Base-by-base conservation (phyloP, 2,329 filamentous ascomycete genomes). In the Chrysosporium keratinophilum region DNA sequence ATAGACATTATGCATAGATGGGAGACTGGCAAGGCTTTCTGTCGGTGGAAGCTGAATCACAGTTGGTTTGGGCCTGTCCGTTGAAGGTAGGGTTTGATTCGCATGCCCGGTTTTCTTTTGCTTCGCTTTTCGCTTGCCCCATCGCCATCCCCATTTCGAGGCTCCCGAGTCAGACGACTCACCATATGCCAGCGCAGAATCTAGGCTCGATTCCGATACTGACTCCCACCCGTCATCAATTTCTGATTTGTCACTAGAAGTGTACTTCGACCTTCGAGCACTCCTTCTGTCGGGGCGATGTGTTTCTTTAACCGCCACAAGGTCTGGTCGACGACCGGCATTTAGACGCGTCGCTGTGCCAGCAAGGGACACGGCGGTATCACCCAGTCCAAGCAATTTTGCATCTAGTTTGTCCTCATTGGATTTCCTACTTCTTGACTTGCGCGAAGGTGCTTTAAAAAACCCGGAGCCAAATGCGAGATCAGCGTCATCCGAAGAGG, bases 401-500 rank as follows among this genome's bases (percentile, higher is more conserved):
- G 73, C 70, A 58, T 76, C 69, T 6, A 75, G 69, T 46, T 71
- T 65, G 34, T 61, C 56, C 5, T 60, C 55, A 43, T 66, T 61
- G 54, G 54, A 66, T 54, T 56, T 64, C 39, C 50, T 59, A 53
- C 60, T 64, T 47, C 60, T 62, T 14, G 69, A 68, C 57, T 74
- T 75, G 12, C 54, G 54, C 1, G 19, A 50, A 19, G 40, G 43
- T 50, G 62, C 57, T 40, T 67, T 67, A 35, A 64, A 67, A 1
- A 69, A 56, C 14, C 81, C 82, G 52, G 71, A 75, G 9, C 83
- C 83, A 63, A 85, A 87, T 9, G 83, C 83, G 56, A 87, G 69
- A 63, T 87, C 84, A 17, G 78, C 80, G 65, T 85, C 81, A 52
- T 85, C 74, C 0, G 82, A 84, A 0, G 82, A 85, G 1, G 80